Percentiles rank a stretch among this genome's conserved stretches.
Evolutionary conservation across 2,329 filamentous ascomycete genomes (phyloP).

Genomic region (Davidsoniella eucalypti): DNA sequence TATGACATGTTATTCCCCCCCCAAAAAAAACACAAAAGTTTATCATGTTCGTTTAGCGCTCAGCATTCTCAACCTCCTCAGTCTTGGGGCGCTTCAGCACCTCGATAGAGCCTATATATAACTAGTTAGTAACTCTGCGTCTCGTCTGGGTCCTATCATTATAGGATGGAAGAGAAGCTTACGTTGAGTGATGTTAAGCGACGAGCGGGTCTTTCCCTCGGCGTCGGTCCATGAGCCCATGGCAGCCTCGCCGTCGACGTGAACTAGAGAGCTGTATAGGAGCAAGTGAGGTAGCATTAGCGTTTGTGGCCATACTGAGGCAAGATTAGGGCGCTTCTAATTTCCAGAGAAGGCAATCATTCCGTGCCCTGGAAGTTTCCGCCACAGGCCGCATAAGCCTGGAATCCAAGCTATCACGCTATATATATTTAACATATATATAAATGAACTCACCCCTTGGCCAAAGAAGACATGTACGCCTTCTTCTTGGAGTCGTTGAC

Average conservation of each 20-base stretch:
- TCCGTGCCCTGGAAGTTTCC: no score
- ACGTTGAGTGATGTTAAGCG: slow-evolving; percentile 67
- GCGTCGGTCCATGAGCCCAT: slow-evolving; percentile 50
- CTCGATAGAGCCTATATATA: slow-evolving; percentile 25
- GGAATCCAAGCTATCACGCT: neutral
- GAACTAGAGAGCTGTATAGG: slow-evolving; percentile 51
- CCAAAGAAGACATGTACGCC: slow-evolving; percentile 55
- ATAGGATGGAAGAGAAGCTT: slow-evolving; percentile 24
- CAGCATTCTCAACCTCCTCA: slow-evolving; percentile 5
- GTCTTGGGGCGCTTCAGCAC: slow-evolving; percentile 26
- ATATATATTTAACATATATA: neutral
- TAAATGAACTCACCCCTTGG: slow-evolving; percentile 58
- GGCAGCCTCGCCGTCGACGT: slow-evolving; percentile 65
- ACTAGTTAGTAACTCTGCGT: slow-evolving; percentile 13
- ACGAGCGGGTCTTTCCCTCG: slow-evolving; percentile 49
- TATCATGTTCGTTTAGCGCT: slow-evolving; percentile 1
- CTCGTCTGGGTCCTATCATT: neutral
- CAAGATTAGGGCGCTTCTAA: neutral
- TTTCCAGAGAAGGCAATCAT: neutral
- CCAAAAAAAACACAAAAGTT: neutral
- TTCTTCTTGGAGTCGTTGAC: slow-evolving; percentile 55
- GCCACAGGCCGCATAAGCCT: neutral
- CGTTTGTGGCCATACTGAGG: neutral
- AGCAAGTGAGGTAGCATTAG: slow-evolving; percentile 13
- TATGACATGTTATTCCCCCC: neutral